These are phyloP conservation scores for Citrus medica DNA, from an alignment of 345 rosid species.

Conservation along the genomic window DNA sequence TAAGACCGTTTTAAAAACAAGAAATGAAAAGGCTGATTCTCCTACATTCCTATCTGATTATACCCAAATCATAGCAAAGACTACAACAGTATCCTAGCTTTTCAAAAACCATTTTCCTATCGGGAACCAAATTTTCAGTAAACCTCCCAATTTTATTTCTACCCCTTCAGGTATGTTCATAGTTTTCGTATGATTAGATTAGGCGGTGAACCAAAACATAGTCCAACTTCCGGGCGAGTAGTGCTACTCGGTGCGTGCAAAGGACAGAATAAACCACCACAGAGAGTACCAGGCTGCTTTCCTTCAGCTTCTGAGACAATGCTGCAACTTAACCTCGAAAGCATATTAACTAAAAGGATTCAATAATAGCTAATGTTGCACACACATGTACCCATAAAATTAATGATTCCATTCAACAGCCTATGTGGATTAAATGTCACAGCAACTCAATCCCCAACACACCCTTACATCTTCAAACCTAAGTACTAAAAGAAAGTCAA, in stretches of 20 bases:
- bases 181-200: too few species aligned
- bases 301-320: too few species aligned
- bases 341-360: background rate
- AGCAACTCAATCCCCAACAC: background rate
- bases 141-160: background rate
- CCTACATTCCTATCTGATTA: background rate
- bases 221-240: rapidly evolving
- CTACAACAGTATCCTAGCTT: background rate
- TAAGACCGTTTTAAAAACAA: background rate
- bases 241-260: too few species aligned
- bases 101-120: background rate
- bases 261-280: too few species aligned
- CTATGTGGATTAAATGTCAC: background rate
- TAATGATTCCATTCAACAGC: background rate
- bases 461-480: background rate
- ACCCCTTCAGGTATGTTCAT: background rate
- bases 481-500: background rate
- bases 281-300: too few species aligned
- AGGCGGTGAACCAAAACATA: too few species aligned
- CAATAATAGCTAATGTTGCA: background rate
- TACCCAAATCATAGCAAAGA: background rate
- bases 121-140: background rate
- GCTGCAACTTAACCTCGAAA: background rate
- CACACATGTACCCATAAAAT: background rate
- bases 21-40: background rate